Percentiles rank a stretch among this genome's conserved stretches.
Conservation (phyloP, 2,329 filamentous ascomycete species). For the Shiraia bambusicola region DNA sequence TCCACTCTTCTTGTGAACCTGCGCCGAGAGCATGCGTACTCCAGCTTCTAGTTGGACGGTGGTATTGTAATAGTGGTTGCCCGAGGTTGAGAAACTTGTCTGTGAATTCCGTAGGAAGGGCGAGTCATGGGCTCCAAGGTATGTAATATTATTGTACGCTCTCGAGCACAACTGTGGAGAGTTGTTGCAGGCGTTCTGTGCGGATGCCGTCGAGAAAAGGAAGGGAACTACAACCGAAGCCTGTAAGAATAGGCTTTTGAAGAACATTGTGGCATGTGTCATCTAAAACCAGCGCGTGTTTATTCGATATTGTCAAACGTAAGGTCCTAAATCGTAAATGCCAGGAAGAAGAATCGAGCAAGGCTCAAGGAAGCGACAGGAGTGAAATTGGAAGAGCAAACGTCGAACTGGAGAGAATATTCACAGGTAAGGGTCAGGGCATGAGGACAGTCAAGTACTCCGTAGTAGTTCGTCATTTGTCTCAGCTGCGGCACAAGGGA, state of each 20-base stretch:
- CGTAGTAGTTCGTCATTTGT: conserved; percentile 5
- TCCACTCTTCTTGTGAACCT: conserved; percentile 64
- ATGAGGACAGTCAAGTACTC: conserved; percentile 12
- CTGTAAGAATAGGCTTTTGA: conserved; percentile 28
- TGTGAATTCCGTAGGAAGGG: conserved; percentile 68
- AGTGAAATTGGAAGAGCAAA: conserved; percentile 1
- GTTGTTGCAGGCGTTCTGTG: conserved; percentile 71
- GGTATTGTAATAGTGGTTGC: conserved; percentile 74
- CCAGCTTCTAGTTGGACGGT: conserved; percentile 70
- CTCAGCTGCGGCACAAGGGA: conserved; percentile 15
- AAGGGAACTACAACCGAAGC: conserved; percentile 31
- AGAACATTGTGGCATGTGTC: conserved; percentile 30
- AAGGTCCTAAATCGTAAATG: conserved; percentile 8
- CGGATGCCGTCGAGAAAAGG: conserved; percentile 30
- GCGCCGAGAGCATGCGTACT: conserved; percentile 69
- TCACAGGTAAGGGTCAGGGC: conserved; percentile 3
- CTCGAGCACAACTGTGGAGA: conserved; percentile 71
- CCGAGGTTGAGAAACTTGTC: conserved; percentile 63
- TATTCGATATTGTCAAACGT: conserved; percentile 2
- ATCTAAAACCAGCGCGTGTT: not conserved
- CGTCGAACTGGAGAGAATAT: conserved; percentile 1
- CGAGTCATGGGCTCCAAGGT: conserved; percentile 75
- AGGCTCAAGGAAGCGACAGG: not conserved
- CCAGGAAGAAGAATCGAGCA: conserved; percentile 3
- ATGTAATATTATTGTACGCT: conserved; percentile 73